These are phyloP conservation scores for Microstegium vimineum DNA, from an alignment of 176 grass and related monocot species.

Conservation along the genomic window DNA sequence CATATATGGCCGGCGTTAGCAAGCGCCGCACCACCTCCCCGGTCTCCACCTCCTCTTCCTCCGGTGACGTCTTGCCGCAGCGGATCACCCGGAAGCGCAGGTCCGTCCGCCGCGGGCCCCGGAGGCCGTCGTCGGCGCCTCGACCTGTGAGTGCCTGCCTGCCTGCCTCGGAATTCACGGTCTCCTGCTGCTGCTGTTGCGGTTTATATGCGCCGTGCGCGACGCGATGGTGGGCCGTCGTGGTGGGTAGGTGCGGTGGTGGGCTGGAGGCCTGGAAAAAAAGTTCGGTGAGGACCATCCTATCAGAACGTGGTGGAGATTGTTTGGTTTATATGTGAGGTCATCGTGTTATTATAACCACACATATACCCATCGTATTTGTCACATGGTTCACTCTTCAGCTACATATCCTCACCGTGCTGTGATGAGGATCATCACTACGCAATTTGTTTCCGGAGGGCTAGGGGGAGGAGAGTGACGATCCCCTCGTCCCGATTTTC, in stretches of 20 bases:
- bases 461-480: not conserved
- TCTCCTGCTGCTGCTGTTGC: not conserved
- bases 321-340: too few species aligned
- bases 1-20: constrained; percentile 46
- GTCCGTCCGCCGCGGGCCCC: constrained; percentile 19
- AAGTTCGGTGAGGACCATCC: too few species aligned
- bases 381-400: too few species aligned
- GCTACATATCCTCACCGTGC: too few species aligned
- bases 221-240: constrained; percentile 41
- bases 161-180: constrained; percentile 61
- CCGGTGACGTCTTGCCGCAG: not conserved
- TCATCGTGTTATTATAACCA: too few species aligned
- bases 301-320: too few species aligned
- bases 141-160: constrained; percentile 54
- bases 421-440: too few species aligned
- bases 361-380: too few species aligned
- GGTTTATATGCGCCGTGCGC: not conserved
- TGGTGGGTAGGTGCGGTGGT: constrained; percentile 2
- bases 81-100: constrained; percentile 39
- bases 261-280: constrained; percentile 62
- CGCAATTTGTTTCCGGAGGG: too few species aligned
- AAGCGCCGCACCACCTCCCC: constrained; percentile 39
- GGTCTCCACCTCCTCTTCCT: constrained; percentile 25
- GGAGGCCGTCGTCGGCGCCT: constrained; percentile 11
- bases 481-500: not conserved